Conservation (phyloP, 2,329 filamentous ascomycete genomes). For the Colletotrichum higginsianum region DNA sequence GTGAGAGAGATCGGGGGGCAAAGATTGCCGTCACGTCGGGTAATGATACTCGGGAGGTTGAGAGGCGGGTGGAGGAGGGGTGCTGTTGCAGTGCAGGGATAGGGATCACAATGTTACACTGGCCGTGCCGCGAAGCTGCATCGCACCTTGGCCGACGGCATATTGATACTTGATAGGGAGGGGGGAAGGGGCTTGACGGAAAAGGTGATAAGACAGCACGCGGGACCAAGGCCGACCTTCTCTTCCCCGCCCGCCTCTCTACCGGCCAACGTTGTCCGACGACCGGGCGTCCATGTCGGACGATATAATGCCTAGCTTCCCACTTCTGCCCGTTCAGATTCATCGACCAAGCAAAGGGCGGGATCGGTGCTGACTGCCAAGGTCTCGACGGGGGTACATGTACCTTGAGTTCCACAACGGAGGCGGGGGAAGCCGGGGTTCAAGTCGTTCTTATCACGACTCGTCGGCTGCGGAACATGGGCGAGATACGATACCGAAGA, state of each 20-base stretch:
- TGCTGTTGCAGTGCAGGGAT: slow-evolving; percentile 7
- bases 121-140: slow-evolving; percentile 21
- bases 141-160: slow-evolving; percentile 12
- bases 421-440: slow-evolving; percentile 13
- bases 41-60: slow-evolving; percentile 20
- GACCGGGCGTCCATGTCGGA: background rate
- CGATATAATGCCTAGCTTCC: background rate
- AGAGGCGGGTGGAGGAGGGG: background rate
- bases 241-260: background rate
- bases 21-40: slow-evolving; percentile 22
- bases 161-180: slow-evolving; percentile 8
- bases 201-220: slow-evolving; percentile 25
- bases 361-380: background rate
- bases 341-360: background rate
- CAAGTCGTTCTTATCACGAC: slow-evolving; percentile 12
- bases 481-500: background rate
- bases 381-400: background rate
- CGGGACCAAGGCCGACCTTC: slow-evolving; percentile 2
- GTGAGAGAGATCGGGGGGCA: background rate
- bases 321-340: background rate
- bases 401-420: background rate
- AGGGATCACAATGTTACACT: slow-evolving; percentile 23
- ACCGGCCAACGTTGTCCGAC: slow-evolving; percentile 6
- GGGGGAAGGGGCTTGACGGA: background rate
- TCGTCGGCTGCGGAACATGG: background rate